Conservation (phyloP, 2,329 filamentous ascomycete species). For the Alternaria consortialis region DNA sequence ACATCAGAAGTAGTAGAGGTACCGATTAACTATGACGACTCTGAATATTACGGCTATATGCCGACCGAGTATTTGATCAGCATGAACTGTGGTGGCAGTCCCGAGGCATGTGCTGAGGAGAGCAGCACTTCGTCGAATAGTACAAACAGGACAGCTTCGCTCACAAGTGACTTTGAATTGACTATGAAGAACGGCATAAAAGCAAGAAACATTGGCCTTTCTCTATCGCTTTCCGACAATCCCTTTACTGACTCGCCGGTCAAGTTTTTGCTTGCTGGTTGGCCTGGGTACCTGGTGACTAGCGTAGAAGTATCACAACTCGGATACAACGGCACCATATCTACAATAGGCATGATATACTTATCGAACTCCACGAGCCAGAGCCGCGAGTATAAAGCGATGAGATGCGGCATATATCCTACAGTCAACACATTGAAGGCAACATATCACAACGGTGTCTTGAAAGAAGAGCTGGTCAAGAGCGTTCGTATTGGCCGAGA, state of each 20-base stretch:
- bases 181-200: constrained; percentile 1
- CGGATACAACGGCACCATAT: constrained; percentile 1
- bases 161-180: neutral
- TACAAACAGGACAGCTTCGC: neutral
- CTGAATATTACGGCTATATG: neutral
- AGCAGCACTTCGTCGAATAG: neutral
- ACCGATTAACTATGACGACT: neutral
- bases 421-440: constrained; percentile 12
- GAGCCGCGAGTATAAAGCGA: neutral
- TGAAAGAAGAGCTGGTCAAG: constrained; percentile 4
- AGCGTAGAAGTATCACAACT: neutral
- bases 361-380: neutral
- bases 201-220: constrained; percentile 2
- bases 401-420: constrained; percentile 11
- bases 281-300: constrained; percentile 3
- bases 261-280: neutral
- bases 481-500: constrained; percentile 5
- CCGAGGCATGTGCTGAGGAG: neutral
- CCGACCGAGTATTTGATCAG: neutral
- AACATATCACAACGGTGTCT: constrained; percentile 5
- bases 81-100: neutral
- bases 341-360: constrained; percentile 1
- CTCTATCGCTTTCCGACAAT: neutral
- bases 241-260: neutral
- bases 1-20: constrained; percentile 4